Conservation (phyloP, 2,329 filamentous ascomycete species). For the Coniochaeta sp. region DNA sequence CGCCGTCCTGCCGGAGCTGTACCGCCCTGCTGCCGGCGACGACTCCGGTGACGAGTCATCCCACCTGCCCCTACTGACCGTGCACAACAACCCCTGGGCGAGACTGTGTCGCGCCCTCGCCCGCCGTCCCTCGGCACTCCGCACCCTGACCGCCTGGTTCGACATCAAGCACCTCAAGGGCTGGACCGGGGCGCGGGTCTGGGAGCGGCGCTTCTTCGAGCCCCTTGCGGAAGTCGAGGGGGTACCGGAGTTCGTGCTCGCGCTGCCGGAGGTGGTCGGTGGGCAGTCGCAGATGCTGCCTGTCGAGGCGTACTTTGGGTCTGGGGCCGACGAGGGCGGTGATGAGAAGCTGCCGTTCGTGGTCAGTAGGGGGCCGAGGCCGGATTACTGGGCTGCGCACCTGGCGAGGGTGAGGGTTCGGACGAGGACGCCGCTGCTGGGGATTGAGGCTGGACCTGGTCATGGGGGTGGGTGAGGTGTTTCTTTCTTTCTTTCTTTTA, state of each 20-base stretch:
- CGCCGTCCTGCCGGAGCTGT: slow-evolving; percentile 19
- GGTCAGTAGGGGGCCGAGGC: slow-evolving; percentile 14
- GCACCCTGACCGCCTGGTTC: slow-evolving; percentile 18
- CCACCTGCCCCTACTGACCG: slow-evolving; percentile 10
- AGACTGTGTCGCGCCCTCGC: slow-evolving; percentile 14
- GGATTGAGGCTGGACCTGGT: background rate
- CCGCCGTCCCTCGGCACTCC: slow-evolving; percentile 11
- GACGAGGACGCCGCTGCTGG: background rate
- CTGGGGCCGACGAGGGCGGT: no score
- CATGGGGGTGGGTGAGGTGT: background rate
- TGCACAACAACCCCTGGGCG: slow-evolving; percentile 18
- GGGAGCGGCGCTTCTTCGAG: slow-evolving; percentile 18
- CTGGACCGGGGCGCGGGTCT: slow-evolving; percentile 20
- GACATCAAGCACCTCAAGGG: slow-evolving; percentile 19
- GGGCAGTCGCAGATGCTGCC: background rate
- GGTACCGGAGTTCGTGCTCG: slow-evolving; percentile 14
- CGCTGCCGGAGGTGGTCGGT: slow-evolving; percentile 10
- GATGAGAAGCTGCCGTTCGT: slow-evolving; percentile 12
- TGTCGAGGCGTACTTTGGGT: no score
- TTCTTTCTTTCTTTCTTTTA: no score
- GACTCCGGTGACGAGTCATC: no score
- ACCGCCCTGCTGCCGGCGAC: slow-evolving; percentile 11
- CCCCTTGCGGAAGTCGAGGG: slow-evolving; percentile 10
- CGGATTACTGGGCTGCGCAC: slow-evolving; percentile 18
- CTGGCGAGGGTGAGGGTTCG: background rate